phyloP scores from a whole-genome alignment of 2,329 filamentous ascomycete genomes.

The Fusarium buharicum region DNA sequence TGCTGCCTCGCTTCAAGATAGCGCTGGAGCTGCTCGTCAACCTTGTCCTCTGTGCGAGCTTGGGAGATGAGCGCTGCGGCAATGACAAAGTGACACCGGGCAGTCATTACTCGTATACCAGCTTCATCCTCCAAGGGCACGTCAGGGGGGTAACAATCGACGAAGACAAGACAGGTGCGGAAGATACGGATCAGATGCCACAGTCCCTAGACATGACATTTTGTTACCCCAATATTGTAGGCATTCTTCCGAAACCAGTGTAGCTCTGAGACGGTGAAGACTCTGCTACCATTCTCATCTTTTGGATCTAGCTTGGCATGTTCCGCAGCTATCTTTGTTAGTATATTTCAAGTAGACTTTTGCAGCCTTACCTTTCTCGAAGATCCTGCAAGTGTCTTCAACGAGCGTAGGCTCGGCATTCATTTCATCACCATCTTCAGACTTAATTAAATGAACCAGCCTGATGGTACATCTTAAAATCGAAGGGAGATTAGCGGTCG shows the following conservation, averaged over 20 bases:
- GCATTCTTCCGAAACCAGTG: conserved; percentile 87
- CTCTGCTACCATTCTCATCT: conserved; percentile 54
- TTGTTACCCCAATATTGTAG: conserved; percentile 79
- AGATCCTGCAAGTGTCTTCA: conserved; percentile 64
- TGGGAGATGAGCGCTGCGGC: conserved; percentile 62
- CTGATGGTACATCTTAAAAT: conserved; percentile 63
- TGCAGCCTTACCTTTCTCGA: conserved; percentile 54
- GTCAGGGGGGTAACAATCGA: conserved; percentile 61
- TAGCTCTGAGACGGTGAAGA: conserved; percentile 73
- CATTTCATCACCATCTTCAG: conserved; percentile 40
- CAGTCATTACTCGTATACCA: conserved; percentile 67
- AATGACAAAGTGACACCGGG: conserved; percentile 78
- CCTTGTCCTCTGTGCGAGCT: conserved; percentile 62
- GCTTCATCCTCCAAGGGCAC: conserved; percentile 53
- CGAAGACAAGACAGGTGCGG: conserved; percentile 62
- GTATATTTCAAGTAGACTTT: conserved; percentile 3
- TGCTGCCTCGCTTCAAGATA: conserved; percentile 72
- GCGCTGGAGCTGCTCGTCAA: conserved; percentile 64
- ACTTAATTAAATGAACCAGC: conserved; percentile 57
- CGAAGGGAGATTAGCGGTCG: conserved; percentile 49
- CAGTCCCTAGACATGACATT: conserved; percentile 65
- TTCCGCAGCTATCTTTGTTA: conserved; percentile 42
- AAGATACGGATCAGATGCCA: conserved; percentile 66
- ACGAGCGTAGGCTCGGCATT: conserved; percentile 36
- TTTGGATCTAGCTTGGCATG: conserved; percentile 50